A percentile compares a stretch with the other conserved stretches of the same genome.
phyloP scores from a whole-genome alignment of 345 rosid species.

The Bruguiera gymnorhiza region DNA sequence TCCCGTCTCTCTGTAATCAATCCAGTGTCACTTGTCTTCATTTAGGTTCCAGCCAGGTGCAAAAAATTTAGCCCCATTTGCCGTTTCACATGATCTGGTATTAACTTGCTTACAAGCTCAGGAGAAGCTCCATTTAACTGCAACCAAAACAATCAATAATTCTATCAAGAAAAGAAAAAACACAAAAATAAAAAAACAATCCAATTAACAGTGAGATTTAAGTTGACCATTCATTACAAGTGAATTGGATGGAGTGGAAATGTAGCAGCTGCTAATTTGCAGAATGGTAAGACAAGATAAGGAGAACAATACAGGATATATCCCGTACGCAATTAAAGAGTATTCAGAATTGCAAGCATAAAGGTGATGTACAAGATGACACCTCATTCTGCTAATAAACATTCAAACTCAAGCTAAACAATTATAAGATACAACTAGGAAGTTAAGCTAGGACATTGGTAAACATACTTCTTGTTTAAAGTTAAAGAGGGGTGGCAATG shows the following conservation, averaged over 20 bases:
- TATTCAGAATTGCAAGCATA: neutral
- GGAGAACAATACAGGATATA: neutral
- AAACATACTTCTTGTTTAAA: constrained; percentile 58
- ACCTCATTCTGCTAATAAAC: neutral
- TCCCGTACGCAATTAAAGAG: no score
- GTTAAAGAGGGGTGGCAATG: constrained; percentile 31
- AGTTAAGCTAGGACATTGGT: no score
- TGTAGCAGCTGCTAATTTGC: neutral
- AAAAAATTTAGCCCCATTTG: constrained; percentile 70
- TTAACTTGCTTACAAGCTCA: constrained; percentile 77
- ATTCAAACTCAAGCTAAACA: neutral
- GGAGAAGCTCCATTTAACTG: constrained; percentile 69
- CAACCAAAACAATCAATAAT: neutral
- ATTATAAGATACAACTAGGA: no score
- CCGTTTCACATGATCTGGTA: constrained; percentile 78
- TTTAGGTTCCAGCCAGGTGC: constrained; percentile 67
- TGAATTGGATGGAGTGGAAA: neutral
- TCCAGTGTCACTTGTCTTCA: neutral
- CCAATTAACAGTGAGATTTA: neutral
- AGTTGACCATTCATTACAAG: neutral
- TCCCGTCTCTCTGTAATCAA: constrained; percentile 8
- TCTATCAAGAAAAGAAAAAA: neutral
- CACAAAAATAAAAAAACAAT: neutral
- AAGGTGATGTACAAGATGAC: neutral
- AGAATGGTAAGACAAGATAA: neutral